Base-by-base conservation (phyloP, 2,329 filamentous ascomycete genomes). In the Gyromitra esculenta region DNA sequence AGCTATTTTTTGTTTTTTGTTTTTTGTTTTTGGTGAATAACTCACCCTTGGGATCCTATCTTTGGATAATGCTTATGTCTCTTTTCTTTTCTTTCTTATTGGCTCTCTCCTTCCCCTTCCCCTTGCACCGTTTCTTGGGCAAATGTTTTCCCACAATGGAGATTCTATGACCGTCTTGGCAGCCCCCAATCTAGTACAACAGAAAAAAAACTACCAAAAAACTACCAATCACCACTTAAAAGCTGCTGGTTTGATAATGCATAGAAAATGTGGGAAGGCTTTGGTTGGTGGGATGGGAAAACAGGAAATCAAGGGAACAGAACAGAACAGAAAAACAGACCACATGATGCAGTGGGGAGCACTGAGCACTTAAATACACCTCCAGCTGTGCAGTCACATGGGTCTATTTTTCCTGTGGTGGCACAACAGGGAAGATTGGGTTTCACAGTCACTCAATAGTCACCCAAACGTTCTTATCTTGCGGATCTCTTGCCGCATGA, bases 121-220 rank as follows among this genome's bases (percentile, higher is more conserved):
- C 45, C 37, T 63, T 21, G 54, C n/a, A 6, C 43, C n/a, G 31
- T 11, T 7, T 18, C 21, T 31, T 54, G 31, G 37, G 37, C 54
- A 39, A 41, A 67, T 67, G 66, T n/a, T 54, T 37, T 37, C 21
- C 21, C 50, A 18, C 31, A 60, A 15, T 63, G 18, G 21, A 25
- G n/a, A 57, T 21, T 70, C 41, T 75, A 37, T 69, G 65, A 41
- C 72, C 67, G 72, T 71, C 66, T 75, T 75, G 72, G 65, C 72
- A 75, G 50, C 50, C 59, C 25, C 57, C 64, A 64, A 21, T 35
- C 48, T 66, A 39, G 18, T 54, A 54, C 50, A 54, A 63, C 68
- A 71, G 35, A 15, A 54, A 62, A 70, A 56, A 48, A 52, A 56
- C 57, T 41, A 63, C 39, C 21, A 62, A 37, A 41, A 31, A 31